These are phyloP conservation scores for Papiliotrema terrestris DNA, from an alignment of 1,284 basidiomycete species.

Conservation along the genomic window DNA sequence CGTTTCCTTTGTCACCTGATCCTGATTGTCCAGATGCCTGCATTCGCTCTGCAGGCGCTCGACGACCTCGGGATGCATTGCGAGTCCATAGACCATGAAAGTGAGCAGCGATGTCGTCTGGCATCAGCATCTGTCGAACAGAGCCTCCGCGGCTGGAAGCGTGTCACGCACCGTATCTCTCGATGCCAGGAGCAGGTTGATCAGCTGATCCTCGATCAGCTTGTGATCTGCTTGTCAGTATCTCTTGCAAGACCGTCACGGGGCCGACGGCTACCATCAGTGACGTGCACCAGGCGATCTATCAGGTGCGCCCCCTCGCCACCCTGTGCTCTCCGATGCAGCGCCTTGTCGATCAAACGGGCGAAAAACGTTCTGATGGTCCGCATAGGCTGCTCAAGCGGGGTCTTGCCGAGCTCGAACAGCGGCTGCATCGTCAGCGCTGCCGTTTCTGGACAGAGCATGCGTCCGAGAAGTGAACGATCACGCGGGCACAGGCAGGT, in stretches of 20 bases:
- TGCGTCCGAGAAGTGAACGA: too few species aligned
- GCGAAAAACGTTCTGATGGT: constrained; percentile 28
- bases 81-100: constrained; percentile 28
- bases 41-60: constrained; percentile 4
- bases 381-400: constrained; percentile 28
- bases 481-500: too few species aligned
- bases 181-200: constrained; percentile 43
- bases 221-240: constrained; percentile 24
- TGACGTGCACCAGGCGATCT: constrained; percentile 31
- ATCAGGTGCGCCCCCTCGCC: constrained; percentile 13
- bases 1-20: constrained; percentile 18
- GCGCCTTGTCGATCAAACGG: constrained; percentile 27
- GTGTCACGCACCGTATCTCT: constrained; percentile 44
- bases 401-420: constrained; percentile 29
- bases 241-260: not conserved
- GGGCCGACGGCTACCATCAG: constrained; percentile 31
- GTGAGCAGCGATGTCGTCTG: constrained; percentile 36
- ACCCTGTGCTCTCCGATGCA: not conserved
- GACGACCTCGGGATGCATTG: constrained; percentile 20
- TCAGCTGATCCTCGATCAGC: constrained; percentile 40
- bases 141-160: too few species aligned
- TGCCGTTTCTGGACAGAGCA: not conserved
- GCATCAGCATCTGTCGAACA: not conserved
- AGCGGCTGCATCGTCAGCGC: constrained; percentile 19
- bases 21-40: too few species aligned